phyloP scores from a whole-genome alignment of 371 early-diverging fungal genomes.

The Syncephalastrum contaminatum region DNA sequence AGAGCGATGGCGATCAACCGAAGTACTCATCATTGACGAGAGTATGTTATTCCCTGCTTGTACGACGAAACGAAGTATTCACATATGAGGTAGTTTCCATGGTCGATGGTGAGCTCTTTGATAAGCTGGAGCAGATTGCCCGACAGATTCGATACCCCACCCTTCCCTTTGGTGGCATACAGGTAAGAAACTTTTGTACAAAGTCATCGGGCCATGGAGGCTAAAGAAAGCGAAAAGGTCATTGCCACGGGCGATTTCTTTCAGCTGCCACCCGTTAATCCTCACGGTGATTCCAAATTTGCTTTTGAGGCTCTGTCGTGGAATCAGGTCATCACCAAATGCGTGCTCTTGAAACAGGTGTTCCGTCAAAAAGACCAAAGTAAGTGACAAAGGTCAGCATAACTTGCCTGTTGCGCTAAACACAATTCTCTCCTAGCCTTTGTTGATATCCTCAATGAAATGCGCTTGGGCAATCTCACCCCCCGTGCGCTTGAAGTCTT shows the following conservation, averaged over 20 bases:
- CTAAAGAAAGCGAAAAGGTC: constrained; percentile 38
- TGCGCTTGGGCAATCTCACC: constrained; percentile 63
- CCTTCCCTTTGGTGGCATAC: constrained; percentile 88
- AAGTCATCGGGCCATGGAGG: neutral
- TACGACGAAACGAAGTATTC: neutral
- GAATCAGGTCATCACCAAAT: constrained; percentile 49
- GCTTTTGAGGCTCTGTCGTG: constrained; percentile 80
- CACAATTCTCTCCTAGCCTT: constrained; percentile 28
- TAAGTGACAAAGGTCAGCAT: constrained; percentile 9
- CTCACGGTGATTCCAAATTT: constrained; percentile 38
- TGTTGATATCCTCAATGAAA: constrained; percentile 64
- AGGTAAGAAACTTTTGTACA: constrained; percentile 36
- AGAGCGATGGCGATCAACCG: constrained; percentile 59
- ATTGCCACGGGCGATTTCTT: constrained; percentile 89
- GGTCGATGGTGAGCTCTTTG: constrained; percentile 81
- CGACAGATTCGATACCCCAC: constrained; percentile 42
- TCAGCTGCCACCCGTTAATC: constrained; percentile 85
- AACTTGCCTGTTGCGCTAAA: neutral
- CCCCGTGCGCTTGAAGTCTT: constrained; percentile 45
- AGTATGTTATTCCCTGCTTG: constrained; percentile 40
- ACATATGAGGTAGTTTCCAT: constrained; percentile 68
- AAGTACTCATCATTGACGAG: constrained; percentile 88
- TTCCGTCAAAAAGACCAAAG: constrained; percentile 58
- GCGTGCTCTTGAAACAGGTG: constrained; percentile 48
- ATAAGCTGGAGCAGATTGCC: constrained; percentile 78